phyloP scores from a whole-genome alignment of 306 rosid genomes.

The Pterocarpus santalinus region DNA sequence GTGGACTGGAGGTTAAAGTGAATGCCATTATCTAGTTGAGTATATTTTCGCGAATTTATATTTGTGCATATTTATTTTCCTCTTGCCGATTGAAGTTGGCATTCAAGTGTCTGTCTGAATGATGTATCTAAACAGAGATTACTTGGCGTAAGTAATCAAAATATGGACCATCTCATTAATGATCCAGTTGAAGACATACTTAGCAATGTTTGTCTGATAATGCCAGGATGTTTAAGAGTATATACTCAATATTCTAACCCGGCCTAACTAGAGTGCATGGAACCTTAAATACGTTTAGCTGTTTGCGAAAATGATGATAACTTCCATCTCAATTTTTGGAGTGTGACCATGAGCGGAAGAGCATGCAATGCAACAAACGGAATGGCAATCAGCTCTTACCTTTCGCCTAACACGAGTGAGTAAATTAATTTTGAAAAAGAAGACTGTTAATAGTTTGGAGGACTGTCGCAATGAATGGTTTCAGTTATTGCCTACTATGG shows the following conservation, averaged over 20 bases:
- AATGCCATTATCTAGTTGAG: conserved; percentile 18
- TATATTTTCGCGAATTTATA: background rate
- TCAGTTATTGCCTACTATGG: no score
- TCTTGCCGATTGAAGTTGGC: background rate
- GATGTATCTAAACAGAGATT: background rate
- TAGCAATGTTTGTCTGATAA: background rate
- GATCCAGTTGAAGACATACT: background rate
- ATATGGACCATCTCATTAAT: background rate
- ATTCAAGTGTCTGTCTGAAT: background rate
- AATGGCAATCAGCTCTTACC: conserved; percentile 1
- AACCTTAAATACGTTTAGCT: background rate
- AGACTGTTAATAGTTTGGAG: no score
- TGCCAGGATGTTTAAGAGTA: background rate
- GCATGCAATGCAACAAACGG: background rate
- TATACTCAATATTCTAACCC: background rate
- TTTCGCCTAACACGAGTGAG: background rate
- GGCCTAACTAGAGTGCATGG: background rate
- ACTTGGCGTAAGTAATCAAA: background rate
- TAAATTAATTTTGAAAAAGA: background rate
- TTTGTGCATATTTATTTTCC: background rate
- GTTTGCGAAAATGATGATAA: background rate
- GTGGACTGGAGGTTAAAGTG: conserved; percentile 26
- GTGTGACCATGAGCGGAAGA: background rate
- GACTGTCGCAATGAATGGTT: no score
- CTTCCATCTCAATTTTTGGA: background rate